phyloP scores from a whole-genome alignment of 495 filamentous ascomycete species.

The Ascobolus immersus region DNA sequence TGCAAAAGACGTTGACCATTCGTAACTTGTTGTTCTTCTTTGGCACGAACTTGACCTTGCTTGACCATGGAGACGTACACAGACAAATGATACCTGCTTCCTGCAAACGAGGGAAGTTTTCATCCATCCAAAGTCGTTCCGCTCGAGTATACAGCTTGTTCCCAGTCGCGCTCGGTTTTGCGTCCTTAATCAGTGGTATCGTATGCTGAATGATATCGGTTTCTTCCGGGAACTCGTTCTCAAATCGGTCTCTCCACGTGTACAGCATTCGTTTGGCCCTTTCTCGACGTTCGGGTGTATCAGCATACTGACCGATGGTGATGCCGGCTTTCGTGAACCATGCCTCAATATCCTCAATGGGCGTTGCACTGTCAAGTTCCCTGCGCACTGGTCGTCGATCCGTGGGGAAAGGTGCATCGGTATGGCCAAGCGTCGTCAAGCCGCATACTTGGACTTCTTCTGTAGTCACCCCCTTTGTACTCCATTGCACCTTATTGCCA shows the following conservation, averaged over 20 bases:
- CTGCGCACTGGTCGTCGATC: background rate
- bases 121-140: background rate
- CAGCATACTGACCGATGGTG: background rate
- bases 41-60: background rate
- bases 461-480: too few relatives aligned
- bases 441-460: too few relatives aligned
- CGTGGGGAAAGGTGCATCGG: too few relatives aligned
- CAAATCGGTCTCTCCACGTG: background rate
- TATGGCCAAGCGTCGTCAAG: too few relatives aligned
- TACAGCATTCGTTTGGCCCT: background rate
- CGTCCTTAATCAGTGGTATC: background rate
- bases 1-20: conserved; percentile 3
- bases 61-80: background rate
- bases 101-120: background rate
- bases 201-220: background rate
- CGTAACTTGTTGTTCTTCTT: background rate
- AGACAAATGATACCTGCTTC: background rate
- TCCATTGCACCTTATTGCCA: too few relatives aligned
- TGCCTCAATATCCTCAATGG: background rate
- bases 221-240: background rate
- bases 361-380: background rate
- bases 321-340: background rate
- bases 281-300: background rate
- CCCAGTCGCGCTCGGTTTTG: background rate
- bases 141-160: background rate